phyloP scores from a whole-genome alignment of 768 basidiomycete species.

The Roridomyces roridus region DNA sequence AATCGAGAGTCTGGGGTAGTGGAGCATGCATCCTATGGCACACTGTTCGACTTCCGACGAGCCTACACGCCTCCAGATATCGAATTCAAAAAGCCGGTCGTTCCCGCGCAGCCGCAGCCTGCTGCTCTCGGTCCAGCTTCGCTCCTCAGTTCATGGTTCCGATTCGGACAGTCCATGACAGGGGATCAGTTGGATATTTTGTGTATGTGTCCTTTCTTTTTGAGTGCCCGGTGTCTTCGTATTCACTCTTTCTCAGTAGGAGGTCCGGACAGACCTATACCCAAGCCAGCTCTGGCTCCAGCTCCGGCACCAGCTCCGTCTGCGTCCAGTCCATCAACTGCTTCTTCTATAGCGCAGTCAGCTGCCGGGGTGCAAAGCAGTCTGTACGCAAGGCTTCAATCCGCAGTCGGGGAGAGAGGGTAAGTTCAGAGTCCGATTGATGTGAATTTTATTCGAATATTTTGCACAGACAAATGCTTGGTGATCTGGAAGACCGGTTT shows the following conservation, averaged over 20 bases:
- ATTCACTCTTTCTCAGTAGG: constrained; percentile 52
- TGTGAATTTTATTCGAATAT: not conserved
- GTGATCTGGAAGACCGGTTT: constrained; percentile 65
- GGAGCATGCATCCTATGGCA: constrained; percentile 53
- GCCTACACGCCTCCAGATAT: constrained; percentile 57
- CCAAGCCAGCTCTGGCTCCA: constrained; percentile 8
- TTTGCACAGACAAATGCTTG: constrained; percentile 60
- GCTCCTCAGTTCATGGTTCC: constrained; percentile 61
- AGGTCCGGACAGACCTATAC: constrained; percentile 66
- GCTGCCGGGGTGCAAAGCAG: constrained; percentile 43
- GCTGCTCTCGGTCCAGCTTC: constrained; percentile 65
- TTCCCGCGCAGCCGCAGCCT: constrained; percentile 68
- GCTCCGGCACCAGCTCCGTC: not conserved
- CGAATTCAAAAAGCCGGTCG: constrained; percentile 50
- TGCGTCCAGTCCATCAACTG: constrained; percentile 24
- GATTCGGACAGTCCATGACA: constrained; percentile 53
- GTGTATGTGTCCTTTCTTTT: constrained; percentile 46
- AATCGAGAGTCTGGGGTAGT: constrained; percentile 41
- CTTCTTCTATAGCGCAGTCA: constrained; percentile 35
- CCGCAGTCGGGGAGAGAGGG: constrained; percentile 71
- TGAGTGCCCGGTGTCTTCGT: not conserved
- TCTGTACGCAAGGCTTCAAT: constrained; percentile 53
- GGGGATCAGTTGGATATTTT: constrained; percentile 68
- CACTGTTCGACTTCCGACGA: constrained; percentile 64
- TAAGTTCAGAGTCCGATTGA: constrained; percentile 33